These are phyloP conservation scores for Cytospora schulzeri DNA, from an alignment of 2,329 filamentous ascomycete species.

Conservation along the genomic window DNA sequence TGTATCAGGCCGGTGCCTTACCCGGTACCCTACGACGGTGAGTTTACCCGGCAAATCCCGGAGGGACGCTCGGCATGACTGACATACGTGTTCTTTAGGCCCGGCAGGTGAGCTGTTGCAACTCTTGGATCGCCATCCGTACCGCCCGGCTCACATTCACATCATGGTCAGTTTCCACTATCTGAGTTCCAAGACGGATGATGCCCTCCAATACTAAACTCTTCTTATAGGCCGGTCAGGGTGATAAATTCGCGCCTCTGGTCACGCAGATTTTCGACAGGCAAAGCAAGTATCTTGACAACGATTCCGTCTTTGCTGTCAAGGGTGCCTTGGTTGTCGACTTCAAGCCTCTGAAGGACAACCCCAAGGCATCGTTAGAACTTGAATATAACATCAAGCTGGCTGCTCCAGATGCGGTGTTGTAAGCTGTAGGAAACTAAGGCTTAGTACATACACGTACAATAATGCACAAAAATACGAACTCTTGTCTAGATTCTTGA, in stretches of 20 bases:
- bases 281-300: conserved; percentile 55
- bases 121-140: conserved; percentile 58
- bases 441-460: no score
- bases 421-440: neutral
- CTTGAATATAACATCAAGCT: conserved; percentile 43
- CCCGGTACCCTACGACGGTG: conserved; percentile 33
- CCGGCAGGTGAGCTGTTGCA: conserved; percentile 55
- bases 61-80: conserved; percentile 1
- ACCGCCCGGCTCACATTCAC: conserved; percentile 62
- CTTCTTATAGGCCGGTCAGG: conserved; percentile 23
- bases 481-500: no score
- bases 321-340: conserved; percentile 42
- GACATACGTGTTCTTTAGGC: conserved; percentile 43
- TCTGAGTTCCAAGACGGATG: no score
- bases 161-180: conserved; percentile 50
- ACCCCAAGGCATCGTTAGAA: conserved; percentile 40
- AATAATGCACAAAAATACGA: no score
- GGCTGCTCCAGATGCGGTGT: conserved; percentile 9
- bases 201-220: conserved; percentile 3
- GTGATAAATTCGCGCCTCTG: conserved; percentile 33
- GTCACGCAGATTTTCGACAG: conserved; percentile 70
- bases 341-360: conserved; percentile 39
- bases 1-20: conserved; percentile 56
- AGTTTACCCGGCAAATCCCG: neutral
- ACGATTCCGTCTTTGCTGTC: conserved; percentile 44